Evolutionary conservation across 495 filamentous ascomycete species (phyloP).

Genomic region (Acidomyces sp.): DNA sequence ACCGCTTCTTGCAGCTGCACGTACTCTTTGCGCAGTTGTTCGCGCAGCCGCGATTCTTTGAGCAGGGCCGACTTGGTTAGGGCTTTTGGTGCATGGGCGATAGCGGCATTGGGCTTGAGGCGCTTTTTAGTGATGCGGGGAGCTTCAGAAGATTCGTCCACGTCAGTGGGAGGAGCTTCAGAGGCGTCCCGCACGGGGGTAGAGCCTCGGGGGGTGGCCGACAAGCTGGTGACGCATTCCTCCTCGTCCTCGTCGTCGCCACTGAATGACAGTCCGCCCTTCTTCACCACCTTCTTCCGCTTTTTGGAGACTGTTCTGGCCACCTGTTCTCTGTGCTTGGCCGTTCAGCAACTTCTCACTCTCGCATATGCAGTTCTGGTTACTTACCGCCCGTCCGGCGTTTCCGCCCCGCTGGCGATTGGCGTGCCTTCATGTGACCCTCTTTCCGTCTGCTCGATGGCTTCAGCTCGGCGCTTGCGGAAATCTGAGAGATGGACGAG

Average conservation of each 20-base stretch:
- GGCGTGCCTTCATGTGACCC: constrained; percentile 53
- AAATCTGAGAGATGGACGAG: constrained; percentile 88
- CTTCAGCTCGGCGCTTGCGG: constrained; percentile 90
- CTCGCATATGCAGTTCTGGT: not conserved
- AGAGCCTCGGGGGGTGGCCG: constrained; percentile 15
- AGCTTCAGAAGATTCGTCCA: constrained; percentile 27
- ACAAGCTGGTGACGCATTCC: constrained; percentile 12
- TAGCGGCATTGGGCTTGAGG: constrained; percentile 52
- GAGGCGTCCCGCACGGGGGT: constrained; percentile 23
- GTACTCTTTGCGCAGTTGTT: constrained; percentile 76
- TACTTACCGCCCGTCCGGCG: constrained; percentile 31
- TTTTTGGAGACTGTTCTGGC: constrained; percentile 42
- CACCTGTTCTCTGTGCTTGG: constrained; percentile 38
- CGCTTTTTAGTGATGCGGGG: constrained; percentile 34
- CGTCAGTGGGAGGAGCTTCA: constrained; percentile 23
- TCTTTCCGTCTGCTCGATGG: constrained; percentile 54
- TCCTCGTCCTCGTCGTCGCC: constrained; percentile 43
- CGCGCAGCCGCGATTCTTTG: constrained; percentile 68
- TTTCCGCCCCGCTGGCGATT: constrained; percentile 34
- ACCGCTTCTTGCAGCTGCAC: constrained; percentile 69
- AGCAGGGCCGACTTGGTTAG: constrained; percentile 76
- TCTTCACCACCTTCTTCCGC: constrained; percentile 49
- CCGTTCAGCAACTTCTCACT: constrained; percentile 30
- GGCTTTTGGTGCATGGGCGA: constrained; percentile 58
- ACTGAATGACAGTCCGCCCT: constrained; percentile 59